These are phyloP conservation scores for Pseudogymnoascus sp. DNA, from an alignment of 2,329 filamentous ascomycete genomes.

Conservation along the genomic window DNA sequence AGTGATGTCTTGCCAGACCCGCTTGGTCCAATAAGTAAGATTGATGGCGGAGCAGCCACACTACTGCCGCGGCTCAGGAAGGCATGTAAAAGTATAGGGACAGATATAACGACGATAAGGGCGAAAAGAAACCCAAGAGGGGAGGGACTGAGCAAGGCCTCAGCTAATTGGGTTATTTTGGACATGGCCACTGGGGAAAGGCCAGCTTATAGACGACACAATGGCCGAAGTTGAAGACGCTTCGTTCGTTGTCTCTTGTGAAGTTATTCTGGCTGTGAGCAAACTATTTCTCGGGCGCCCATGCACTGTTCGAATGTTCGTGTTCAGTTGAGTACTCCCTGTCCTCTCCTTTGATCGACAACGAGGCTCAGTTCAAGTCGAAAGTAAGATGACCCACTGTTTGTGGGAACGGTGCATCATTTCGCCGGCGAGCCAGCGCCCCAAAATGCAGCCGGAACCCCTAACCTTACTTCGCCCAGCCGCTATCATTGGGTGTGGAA, in stretches of 20 bases:
- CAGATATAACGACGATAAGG: conserved; percentile 60
- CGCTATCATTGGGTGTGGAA: background rate
- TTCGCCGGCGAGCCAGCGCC: conserved; percentile 1
- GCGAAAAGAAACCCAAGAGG: conserved; percentile 60
- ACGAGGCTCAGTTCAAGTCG: background rate
- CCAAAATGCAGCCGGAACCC: background rate
- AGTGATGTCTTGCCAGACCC: conserved; percentile 84
- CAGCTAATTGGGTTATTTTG: conserved; percentile 34
- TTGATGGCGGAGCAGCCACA: conserved; percentile 64
- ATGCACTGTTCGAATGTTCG: background rate
- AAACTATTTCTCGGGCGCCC: background rate
- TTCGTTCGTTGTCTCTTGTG: background rate
- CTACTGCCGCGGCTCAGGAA: conserved; percentile 61
- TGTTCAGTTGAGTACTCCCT: background rate
- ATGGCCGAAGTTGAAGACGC: background rate
- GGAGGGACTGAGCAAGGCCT: conserved; percentile 55
- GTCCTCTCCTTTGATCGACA: background rate
- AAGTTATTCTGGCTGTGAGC: background rate
- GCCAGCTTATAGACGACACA: background rate
- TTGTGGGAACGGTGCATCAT: conserved; percentile 8
- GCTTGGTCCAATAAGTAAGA: conserved; percentile 75
- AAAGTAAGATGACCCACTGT: conserved; percentile 1
- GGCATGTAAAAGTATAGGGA: conserved; percentile 73
- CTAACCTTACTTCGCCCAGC: background rate
- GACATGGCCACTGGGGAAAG: conserved; percentile 11